Evolutionary conservation across 2,329 filamentous ascomycete species (phyloP), one percentile per base, ranked within the genome.

Genomic region (Cephalotrichum gorgonifer): DNA sequence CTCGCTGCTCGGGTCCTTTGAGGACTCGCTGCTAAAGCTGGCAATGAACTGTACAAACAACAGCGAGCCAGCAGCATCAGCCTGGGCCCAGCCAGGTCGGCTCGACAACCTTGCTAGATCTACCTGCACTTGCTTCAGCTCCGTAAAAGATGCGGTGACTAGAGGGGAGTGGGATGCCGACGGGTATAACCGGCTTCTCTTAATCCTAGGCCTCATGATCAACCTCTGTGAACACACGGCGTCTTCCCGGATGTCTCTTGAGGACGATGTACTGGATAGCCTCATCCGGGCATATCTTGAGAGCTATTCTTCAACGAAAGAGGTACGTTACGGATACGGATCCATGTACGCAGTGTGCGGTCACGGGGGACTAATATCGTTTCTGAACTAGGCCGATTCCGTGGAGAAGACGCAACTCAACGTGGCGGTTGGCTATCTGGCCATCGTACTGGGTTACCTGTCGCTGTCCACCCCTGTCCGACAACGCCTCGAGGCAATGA

Each of bases 41-140:
- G 83, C 87, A 31, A 76, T 95, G 54, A 95, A 95, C 58, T 75
- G 90, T 45, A 93, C 89, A 8, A 95, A 95, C 67, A 87, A 88
- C 56, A 86, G 86, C 53, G 67, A 76, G 0, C 70, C 72, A 14
- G 81, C 87, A 12, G 88, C 86, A 38, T 75, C 79, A 27, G 69
- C 78, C 3, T 88, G 95, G 57, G 76, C 84, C 27, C 71, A 78
- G n/a, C 72, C 73, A 46, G 70, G 71, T 8, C 66, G 85, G 9
- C 69, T 81, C 50, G 60, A 69, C 35, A 57, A 64, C 51, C 60
- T 83, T 14, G 71, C 72, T 2, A 60, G 63, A 2, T 68, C 71
- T 1, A 73, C 85, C 25, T 71, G 79, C 6, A 63, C 63, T 3
- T 72, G 73, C 2, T 78, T 83, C 52, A 58, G 62, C 6, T 60